Conservation (phyloP, 2,329 filamentous ascomycete species). For the Cytospora piceae region DNA sequence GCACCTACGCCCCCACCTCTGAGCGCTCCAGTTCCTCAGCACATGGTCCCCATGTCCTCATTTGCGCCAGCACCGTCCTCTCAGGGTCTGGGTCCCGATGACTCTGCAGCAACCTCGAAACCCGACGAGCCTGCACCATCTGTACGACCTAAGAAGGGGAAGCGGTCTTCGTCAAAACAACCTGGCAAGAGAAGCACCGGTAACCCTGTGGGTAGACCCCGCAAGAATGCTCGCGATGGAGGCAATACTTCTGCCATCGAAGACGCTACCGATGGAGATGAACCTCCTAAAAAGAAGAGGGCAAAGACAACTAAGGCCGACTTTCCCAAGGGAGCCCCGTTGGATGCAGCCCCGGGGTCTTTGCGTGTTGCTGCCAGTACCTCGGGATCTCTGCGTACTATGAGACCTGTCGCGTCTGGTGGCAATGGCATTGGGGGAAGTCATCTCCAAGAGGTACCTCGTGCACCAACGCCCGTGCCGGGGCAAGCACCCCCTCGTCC, state of each 20-base stretch:
- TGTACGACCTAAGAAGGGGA: constrained; percentile 44
- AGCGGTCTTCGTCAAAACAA: constrained; percentile 63
- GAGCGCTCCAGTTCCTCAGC: constrained; percentile 20
- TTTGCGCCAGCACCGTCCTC: constrained; percentile 33
- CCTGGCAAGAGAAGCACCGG: constrained; percentile 57
- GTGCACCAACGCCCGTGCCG: constrained; percentile 78
- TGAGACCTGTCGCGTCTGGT: constrained; percentile 67
- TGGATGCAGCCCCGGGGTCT: constrained; percentile 76
- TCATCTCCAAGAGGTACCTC: constrained; percentile 72
- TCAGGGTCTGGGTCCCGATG: constrained; percentile 30
- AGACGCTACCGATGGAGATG: constrained; percentile 64
- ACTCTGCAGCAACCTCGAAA: constrained; percentile 32
- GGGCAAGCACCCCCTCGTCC: constrained; percentile 41
- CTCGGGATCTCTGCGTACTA: constrained; percentile 81
- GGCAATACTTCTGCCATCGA: constrained; percentile 78
- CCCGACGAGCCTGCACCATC: constrained; percentile 36
- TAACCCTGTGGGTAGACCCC: constrained; percentile 58
- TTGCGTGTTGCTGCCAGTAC: constrained; percentile 90
- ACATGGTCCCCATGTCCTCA: constrained; percentile 27
- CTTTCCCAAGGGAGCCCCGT: constrained; percentile 56
- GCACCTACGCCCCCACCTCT: constrained; percentile 30
- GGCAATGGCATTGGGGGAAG: constrained; percentile 45
- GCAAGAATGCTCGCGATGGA: constrained; percentile 54
- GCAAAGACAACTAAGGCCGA: constrained; percentile 78
- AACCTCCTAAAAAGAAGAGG: constrained; percentile 68